A percentile compares a stretch with the other conserved stretches of the same genome.
phyloP scores from a whole-genome alignment of 768 basidiomycete genomes.

The Xerocomellus dryophilus region DNA sequence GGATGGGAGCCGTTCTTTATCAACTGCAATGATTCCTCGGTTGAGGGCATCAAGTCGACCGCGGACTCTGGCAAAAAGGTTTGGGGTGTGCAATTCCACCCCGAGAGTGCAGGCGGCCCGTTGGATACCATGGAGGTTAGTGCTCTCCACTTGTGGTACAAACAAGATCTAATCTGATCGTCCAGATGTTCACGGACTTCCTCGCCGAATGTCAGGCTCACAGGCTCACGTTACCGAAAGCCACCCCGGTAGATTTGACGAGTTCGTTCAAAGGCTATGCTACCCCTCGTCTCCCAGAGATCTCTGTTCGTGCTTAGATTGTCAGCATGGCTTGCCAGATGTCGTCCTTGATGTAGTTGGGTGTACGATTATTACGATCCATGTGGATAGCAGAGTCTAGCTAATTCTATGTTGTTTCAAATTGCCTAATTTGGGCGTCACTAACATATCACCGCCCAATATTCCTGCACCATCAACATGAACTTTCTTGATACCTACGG shows the following conservation, averaged over 20 bases:
- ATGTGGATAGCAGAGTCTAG: background rate
- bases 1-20: conserved; percentile 99
- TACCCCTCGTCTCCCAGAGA: conserved; percentile 17
- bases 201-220: conserved; percentile 71
- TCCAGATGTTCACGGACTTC: conserved; percentile 93
- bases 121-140: conserved; percentile 94
- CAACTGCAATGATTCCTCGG: conserved; percentile 98
- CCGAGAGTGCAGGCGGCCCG: conserved; percentile 97
- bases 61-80: conserved; percentile 82
- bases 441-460: too few relatives aligned
- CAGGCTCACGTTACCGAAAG: conserved; percentile 37
- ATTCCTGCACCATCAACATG: conserved; percentile 42
- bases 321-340: background rate
- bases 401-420: background rate
- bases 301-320: conserved; percentile 31
- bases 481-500: conserved; percentile 76
- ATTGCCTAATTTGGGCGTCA: conserved; percentile 16
- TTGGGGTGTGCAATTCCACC: conserved; percentile 99
- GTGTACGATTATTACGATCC: conserved; percentile 16
- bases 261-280: conserved; percentile 19
- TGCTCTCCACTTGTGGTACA: background rate
- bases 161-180: background rate
- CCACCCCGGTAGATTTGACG: conserved; percentile 13
- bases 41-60: conserved; percentile 98
- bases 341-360: background rate